A percentile compares a stretch with the other conserved stretches of the same genome.
phyloP scores from a whole-genome alignment of 2,329 filamentous ascomycete species.

The Pseudogymnoascus sp. region DNA sequence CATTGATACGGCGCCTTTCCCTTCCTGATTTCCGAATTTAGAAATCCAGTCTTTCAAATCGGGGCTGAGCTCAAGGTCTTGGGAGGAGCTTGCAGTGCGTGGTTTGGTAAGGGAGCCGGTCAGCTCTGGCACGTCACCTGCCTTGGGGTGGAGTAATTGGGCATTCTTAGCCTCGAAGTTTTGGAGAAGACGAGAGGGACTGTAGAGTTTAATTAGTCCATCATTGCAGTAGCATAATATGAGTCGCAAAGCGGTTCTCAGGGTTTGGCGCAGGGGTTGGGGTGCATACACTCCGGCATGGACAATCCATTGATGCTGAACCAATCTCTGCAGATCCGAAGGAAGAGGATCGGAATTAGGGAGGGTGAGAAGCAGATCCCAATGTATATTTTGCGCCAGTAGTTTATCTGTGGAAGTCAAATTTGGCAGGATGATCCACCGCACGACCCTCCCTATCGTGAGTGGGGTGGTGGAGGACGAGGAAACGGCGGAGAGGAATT shows the following conservation, averaged over 20 bases:
- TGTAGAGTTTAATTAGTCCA: neutral
- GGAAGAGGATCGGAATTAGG: conserved; percentile 26
- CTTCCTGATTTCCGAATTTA: conserved; percentile 28
- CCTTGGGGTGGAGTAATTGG: conserved; percentile 31
- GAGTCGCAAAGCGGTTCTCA: neutral
- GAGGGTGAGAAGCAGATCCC: conserved; percentile 43
- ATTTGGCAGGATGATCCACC: conserved; percentile 44
- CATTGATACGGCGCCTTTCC: conserved; percentile 49
- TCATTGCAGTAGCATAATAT: neutral
- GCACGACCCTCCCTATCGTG: conserved; percentile 35
- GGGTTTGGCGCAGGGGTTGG: neutral
- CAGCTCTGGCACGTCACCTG: conserved; percentile 29
- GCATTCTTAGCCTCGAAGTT: conserved; percentile 33
- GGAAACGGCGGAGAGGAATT: conserved; percentile 36
- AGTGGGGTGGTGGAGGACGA: conserved; percentile 32
- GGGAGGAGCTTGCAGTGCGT: conserved; percentile 27
- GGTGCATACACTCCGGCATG: conserved; percentile 32
- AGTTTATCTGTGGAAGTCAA: conserved; percentile 34
- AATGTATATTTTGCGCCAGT: conserved; percentile 31
- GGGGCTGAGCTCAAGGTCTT: conserved; percentile 48
- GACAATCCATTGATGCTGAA: conserved; percentile 30
- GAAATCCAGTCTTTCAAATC: conserved; percentile 45
- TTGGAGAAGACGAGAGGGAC: conserved; percentile 34
- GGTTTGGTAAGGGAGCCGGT: conserved; percentile 29
- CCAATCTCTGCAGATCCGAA: conserved; percentile 18